Evolutionary conservation across 1,139 yeast genomes (phyloP).

Genomic region (Scheffersomyces parashehatae): DNA sequence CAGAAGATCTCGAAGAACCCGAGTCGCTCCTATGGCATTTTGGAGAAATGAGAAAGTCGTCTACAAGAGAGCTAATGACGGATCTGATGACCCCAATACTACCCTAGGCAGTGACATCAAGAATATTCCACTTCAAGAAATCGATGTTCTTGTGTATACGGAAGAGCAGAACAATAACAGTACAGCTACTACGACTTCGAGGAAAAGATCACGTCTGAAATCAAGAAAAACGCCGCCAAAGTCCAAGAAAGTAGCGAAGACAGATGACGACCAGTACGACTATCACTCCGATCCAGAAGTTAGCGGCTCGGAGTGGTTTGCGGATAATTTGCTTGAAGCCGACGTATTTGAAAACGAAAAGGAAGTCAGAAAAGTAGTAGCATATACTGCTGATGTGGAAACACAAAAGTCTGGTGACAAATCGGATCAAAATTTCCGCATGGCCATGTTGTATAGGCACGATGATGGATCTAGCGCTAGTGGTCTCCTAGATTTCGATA

Average conservation of each 20-base stretch:
- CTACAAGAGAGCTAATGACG: constrained; percentile 52
- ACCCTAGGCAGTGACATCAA: constrained; percentile 36
- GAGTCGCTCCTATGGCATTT: constrained; percentile 73
- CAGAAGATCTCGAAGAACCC: constrained; percentile 59
- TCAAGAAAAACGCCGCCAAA: constrained; percentile 11
- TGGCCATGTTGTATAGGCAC: constrained; percentile 69
- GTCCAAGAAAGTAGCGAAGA: constrained; percentile 14
- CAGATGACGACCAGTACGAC: constrained; percentile 20
- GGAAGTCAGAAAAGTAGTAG: constrained; percentile 52
- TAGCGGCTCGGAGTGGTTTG: constrained; percentile 59
- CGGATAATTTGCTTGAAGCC: constrained; percentile 44
- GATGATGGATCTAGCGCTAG: constrained; percentile 71
- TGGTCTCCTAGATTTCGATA: constrained; percentile 71
- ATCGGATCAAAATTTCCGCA: constrained; percentile 56
- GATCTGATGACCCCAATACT: constrained; percentile 37
- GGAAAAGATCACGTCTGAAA: constrained; percentile 14
- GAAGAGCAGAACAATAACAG: constrained; percentile 26
- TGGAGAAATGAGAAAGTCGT: constrained; percentile 84
- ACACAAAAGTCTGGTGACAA: constrained; percentile 30
- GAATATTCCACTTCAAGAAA: constrained; percentile 55
- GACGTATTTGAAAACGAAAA: constrained; percentile 54
- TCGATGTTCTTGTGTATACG: constrained; percentile 57
- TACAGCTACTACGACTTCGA: constrained; percentile 1
- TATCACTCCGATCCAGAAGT: constrained; percentile 45
- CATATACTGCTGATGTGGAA: constrained; percentile 63